Conservation (phyloP, 768 basidiomycete species). For the Solioccasus polychromus region DNA sequence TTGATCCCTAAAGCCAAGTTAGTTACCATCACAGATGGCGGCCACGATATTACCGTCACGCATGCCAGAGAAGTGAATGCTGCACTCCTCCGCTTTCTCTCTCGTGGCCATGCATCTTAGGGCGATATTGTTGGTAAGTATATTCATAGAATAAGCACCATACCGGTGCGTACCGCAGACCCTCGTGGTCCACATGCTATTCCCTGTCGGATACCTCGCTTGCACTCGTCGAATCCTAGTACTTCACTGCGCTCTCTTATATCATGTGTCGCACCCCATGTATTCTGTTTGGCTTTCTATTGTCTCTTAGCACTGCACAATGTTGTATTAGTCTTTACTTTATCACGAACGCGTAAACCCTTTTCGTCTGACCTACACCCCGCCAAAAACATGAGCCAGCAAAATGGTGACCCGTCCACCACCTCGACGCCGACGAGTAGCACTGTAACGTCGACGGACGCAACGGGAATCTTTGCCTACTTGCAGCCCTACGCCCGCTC, state of each 20-base stretch:
- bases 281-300: not conserved
- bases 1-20: slow-evolving; percentile 30
- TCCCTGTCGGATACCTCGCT: slow-evolving; percentile 3
- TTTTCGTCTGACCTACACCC: not conserved
- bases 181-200: slow-evolving; percentile 12
- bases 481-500: slow-evolving; percentile 30
- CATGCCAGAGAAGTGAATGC: slow-evolving; percentile 31
- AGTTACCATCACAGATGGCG: slow-evolving; percentile 27
- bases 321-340: no score
- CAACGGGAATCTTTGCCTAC: slow-evolving; percentile 22
- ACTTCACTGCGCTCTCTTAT: not conserved
- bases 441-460: slow-evolving; percentile 8
- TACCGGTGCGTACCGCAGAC: not conserved
- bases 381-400: slow-evolving; percentile 5
- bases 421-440: not conserved
- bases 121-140: not conserved
- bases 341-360: no score
- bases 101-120: not conserved
- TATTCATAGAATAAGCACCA: slow-evolving; percentile 1
- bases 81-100: slow-evolving; percentile 29
- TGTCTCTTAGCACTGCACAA: not conserved
- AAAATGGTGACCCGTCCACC: not conserved
- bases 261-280: not conserved
- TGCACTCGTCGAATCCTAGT: not conserved
- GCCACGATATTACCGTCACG: slow-evolving; percentile 33